Base-by-base conservation (phyloP, 1,284 basidiomycete species). In the Xanthoconium separans region DNA sequence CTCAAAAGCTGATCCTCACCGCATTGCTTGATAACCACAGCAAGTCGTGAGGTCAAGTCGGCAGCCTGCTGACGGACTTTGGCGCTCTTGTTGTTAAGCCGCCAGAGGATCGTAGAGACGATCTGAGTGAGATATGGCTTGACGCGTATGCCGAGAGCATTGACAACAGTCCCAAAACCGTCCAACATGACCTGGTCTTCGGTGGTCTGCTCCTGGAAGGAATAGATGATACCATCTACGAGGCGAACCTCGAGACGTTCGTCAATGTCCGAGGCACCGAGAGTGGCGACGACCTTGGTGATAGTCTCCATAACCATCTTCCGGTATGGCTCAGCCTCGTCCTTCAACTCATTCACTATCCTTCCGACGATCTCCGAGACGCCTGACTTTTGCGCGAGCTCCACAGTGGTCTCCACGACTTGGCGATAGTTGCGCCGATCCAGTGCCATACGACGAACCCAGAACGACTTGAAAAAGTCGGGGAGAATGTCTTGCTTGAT, bases 281-380 rank as follows among this genome's bases (percentile, higher is more conserved):
- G 83, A 12, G 89, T 90, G 8, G 89, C 86, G 31, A 99, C 82
- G 37, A 99, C 97, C 71, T 98, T 97, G 22, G 95, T 97, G 64
- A 99, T 98, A 0, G 97, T 98, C 77, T 99, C 97, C 96, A 99
- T 99, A 41, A 98, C 95, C 97, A 99, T 99, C 81, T 98, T 98
- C 61, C 96, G 81, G 79, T 96, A 98, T 7, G 95, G 94, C 76
- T 99, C 97, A 2, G 90, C 89, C 70, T 95, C 93, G 64, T 96
- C 93, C 78, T 99, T 99, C 59, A 99, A 78, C 69, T 97, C 95
- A 69, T 98, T 97, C 56, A 97, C 95, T 60, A 99, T 87, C 57
- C 95, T 81, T 1, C 93, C 91, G 16, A 98, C 93, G 52, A 99
- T 97, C 73, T 98, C 96, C 9, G 94, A 84, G 1, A 98, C 95